These are phyloP conservation scores for Fusarium heterosporum DNA, from an alignment of 2,329 filamentous ascomycete species.

Conservation along the genomic window DNA sequence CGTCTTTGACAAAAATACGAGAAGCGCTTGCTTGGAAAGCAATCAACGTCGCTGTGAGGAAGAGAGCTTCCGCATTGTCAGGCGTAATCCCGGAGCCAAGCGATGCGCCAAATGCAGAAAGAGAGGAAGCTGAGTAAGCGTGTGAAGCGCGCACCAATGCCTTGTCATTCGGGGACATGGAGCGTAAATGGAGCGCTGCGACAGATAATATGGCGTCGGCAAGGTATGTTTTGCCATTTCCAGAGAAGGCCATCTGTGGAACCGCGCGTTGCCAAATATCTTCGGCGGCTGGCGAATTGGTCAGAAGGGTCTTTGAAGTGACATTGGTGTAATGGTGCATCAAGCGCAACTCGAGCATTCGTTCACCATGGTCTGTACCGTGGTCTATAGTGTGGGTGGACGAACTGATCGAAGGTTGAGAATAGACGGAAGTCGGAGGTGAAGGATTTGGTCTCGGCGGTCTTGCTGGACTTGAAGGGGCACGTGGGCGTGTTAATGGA, in stretches of 20 bases:
- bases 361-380: constrained; percentile 52
- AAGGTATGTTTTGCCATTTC: constrained; percentile 67
- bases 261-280: constrained; percentile 71
- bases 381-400: constrained; percentile 51
- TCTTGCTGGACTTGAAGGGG: constrained; percentile 36
- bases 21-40: constrained; percentile 74
- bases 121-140: constrained; percentile 72
- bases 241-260: constrained; percentile 70
- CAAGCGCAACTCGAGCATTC: constrained; percentile 70
- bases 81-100: constrained; percentile 68
- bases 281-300: constrained; percentile 62
- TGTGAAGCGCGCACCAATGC: constrained; percentile 71
- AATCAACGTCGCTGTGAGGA: constrained; percentile 72
- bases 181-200: constrained; percentile 71
- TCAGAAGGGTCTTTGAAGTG: constrained; percentile 70
- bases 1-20: constrained; percentile 70
- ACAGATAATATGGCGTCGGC: constrained; percentile 74
- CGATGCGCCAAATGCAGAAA: constrained; percentile 69
- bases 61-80: constrained; percentile 71
- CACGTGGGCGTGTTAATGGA: constrained; percentile 42
- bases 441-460: constrained; percentile 42
- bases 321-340: constrained; percentile 73
- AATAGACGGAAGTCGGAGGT: constrained; percentile 52
- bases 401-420: constrained; percentile 46
- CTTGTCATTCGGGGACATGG: constrained; percentile 67